A percentile compares a stretch with the other conserved stretches of the same genome.
phyloP scores from a whole-genome alignment of 371 early-diverging fungal species.

The Amoeboaphelidium protococcarum region DNA sequence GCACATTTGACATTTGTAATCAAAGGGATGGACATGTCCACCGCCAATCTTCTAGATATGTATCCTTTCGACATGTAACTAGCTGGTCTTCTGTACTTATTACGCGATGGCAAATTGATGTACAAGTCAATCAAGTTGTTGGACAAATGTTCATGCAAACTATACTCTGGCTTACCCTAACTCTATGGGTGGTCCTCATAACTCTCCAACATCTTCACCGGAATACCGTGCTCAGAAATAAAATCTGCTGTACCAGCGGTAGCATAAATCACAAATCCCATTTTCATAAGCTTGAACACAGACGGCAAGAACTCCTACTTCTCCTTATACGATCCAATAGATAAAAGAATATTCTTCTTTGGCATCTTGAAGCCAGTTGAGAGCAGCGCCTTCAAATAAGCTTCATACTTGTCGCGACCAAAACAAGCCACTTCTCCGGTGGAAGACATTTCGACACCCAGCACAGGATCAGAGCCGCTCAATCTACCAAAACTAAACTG shows the following conservation, averaged over 20 bases:
- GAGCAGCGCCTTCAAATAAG: constrained; percentile 73
- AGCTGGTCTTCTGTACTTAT: constrained; percentile 66
- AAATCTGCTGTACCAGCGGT: constrained; percentile 88
- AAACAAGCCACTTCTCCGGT: constrained; percentile 96
- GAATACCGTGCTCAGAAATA: constrained; percentile 64
- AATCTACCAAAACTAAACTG: constrained; percentile 85
- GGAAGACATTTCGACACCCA: constrained; percentile 94
- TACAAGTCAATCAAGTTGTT: constrained; percentile 90
- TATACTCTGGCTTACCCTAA: constrained; percentile 31
- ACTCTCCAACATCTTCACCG: constrained; percentile 16
- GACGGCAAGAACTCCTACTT: constrained; percentile 69
- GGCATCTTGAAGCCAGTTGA: constrained; percentile 71
- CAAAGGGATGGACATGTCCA: constrained; percentile 77
- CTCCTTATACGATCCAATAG: constrained; percentile 84
- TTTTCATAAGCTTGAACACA: constrained; percentile 40
- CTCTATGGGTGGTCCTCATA: neutral
- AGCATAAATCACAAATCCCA: constrained; percentile 70
- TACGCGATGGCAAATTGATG: constrained; percentile 48
- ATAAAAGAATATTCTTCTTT: constrained; percentile 66
- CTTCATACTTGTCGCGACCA: constrained; percentile 76
- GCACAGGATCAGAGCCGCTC: constrained; percentile 75
- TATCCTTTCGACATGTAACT: constrained; percentile 82
- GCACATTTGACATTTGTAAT: constrained; percentile 95
- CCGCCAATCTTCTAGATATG: constrained; percentile 70
- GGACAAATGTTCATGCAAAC: constrained; percentile 65